Percentiles rank a stretch among this genome's conserved stretches.
These are phyloP conservation scores for Diaporthe nobilis DNA, from an alignment of 2,329 filamentous ascomycete species.

Conservation along the genomic window DNA sequence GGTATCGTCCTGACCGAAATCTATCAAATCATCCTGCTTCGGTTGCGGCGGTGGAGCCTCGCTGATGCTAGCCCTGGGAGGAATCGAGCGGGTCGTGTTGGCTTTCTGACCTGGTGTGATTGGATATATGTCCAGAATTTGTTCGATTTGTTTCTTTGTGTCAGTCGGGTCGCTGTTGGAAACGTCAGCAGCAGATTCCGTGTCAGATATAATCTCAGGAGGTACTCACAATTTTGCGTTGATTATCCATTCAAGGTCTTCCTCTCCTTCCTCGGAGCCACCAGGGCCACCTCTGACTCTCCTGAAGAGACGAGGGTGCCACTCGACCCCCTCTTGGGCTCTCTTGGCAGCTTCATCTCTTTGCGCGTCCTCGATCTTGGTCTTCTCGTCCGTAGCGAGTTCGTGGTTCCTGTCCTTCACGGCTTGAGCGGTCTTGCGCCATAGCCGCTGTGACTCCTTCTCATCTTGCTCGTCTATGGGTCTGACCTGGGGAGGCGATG, in stretches of 20 bases:
- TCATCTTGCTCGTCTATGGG: conserved; percentile 90
- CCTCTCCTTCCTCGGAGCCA: conserved; percentile 83
- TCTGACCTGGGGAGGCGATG: conserved; percentile 79
- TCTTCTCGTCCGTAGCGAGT: conserved; percentile 93
- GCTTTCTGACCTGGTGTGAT: conserved; percentile 83
- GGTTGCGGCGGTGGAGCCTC: conserved; percentile 42
- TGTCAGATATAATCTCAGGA: background rate
- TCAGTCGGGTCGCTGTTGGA: conserved; percentile 72
- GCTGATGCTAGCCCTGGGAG: conserved; percentile 56
- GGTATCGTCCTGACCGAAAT: conserved; percentile 65
- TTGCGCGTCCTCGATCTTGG: conserved; percentile 94
- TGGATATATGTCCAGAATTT: conserved; percentile 89
- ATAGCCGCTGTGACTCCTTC: conserved; percentile 90
- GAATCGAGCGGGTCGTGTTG: conserved; percentile 68
- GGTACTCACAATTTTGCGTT: conserved; percentile 82
- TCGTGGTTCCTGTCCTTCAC: conserved; percentile 90
- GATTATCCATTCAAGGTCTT: conserved; percentile 95
- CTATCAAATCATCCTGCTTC: conserved; percentile 63
- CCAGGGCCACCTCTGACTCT: conserved; percentile 78
- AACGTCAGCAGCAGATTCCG: conserved; percentile 33
- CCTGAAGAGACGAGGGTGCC: conserved; percentile 90
- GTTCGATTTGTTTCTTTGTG: conserved; percentile 76
- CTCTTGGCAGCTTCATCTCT: conserved; percentile 88
- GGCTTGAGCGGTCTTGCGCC: conserved; percentile 85
- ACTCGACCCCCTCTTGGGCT: conserved; percentile 84